A percentile compares a stretch with the other conserved stretches of the same genome.
Conservation (phyloP, 306 rosid species). For the Mucuna pruriens region DNA sequence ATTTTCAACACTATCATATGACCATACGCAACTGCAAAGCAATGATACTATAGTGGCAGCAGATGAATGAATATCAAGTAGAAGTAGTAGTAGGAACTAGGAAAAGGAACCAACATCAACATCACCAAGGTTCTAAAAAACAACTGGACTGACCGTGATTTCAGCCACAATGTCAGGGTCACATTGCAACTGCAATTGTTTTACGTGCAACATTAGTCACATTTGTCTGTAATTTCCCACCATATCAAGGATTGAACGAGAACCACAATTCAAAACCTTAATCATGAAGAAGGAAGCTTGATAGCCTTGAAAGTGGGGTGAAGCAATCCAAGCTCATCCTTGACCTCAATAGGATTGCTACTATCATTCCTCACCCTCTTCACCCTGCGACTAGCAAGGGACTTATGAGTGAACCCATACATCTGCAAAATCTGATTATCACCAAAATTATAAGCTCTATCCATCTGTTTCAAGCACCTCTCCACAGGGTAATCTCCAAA, state of each 20-base stretch:
- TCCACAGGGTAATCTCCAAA: conserved; percentile 84
- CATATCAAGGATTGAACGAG: too few relatives aligned
- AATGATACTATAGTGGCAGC: conserved; percentile 19
- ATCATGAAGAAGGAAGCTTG: conserved; percentile 51
- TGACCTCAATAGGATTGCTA: conserved; percentile 59
- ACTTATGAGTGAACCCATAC: conserved; percentile 71
- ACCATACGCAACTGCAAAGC: neutral
- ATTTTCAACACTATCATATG: conserved; percentile 31
- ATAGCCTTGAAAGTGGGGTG: conserved; percentile 74
- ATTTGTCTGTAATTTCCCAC: neutral
- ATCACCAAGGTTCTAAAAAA: neutral
- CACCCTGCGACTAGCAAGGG: conserved; percentile 61
- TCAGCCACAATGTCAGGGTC: neutral
- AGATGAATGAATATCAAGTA: conserved; percentile 2
- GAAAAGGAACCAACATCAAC: conserved; percentile 6
- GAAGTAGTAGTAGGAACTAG: neutral
- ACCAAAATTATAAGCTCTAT: conserved; percentile 81
- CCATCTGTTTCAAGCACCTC: conserved; percentile 83
- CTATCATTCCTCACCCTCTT: conserved; percentile 76
- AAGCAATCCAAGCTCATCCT: conserved; percentile 82
- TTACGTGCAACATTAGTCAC: too few relatives aligned
- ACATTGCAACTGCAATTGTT: neutral
- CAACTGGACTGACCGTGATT: neutral
- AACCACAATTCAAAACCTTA: too few relatives aligned
- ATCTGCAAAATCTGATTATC: conserved; percentile 85